Percentiles rank a stretch among this genome's conserved stretches.
Evolutionary conservation across 2,329 filamentous ascomycete species (phyloP).

Genomic region (Pseudogymnoascus sp.): DNA sequence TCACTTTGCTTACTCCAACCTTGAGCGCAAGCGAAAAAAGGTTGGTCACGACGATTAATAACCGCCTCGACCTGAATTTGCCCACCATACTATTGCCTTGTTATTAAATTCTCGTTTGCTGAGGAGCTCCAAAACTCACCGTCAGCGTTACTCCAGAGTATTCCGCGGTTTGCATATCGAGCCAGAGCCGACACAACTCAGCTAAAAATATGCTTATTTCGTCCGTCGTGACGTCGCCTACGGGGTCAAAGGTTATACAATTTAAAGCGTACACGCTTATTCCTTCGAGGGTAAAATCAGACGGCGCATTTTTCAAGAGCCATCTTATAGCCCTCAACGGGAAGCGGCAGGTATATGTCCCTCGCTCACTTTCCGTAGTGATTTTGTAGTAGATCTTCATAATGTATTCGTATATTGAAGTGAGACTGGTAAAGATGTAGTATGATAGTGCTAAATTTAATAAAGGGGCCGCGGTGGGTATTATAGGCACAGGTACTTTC

Average conservation of each 20-base stretch:
- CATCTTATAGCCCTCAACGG: not conserved
- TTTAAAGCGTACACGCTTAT: not conserved
- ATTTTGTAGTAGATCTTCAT: not conserved
- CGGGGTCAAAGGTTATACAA: not conserved
- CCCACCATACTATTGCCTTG: not conserved
- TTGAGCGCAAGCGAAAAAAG: too few relatives aligned
- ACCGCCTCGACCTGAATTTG: not conserved
- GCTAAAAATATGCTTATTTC: not conserved
- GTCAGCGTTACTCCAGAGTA: not conserved
- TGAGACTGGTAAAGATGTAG: not conserved
- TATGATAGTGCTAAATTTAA: not conserved
- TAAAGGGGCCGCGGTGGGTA: not conserved
- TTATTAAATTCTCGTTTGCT: not conserved
- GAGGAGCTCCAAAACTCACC: not conserved
- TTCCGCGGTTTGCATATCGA: not conserved
- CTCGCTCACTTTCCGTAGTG: not conserved
- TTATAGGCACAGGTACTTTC: not conserved
- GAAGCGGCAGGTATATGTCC: not conserved
- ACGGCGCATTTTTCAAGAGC: not conserved
- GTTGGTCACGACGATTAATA: too few relatives aligned
- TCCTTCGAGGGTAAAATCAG: not conserved
- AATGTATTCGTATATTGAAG: not conserved
- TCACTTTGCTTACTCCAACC: too few relatives aligned
- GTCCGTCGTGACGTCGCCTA: not conserved
- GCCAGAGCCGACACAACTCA: not conserved